phyloP scores from a whole-genome alignment of 176 grass and related monocot species.

The Rhynchospora tenuis region DNA sequence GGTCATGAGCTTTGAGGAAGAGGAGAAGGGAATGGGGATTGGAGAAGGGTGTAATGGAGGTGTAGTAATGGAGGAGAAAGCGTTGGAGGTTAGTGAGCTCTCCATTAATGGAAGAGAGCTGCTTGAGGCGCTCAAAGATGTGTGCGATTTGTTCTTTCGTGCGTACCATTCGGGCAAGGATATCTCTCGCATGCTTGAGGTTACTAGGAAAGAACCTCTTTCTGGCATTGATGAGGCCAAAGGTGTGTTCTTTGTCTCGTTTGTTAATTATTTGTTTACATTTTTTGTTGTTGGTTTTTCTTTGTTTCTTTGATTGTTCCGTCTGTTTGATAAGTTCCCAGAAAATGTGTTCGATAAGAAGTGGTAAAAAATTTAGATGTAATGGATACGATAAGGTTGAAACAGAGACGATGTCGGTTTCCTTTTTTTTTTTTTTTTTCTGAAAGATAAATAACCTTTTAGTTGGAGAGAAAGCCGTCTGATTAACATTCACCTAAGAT shows the following conservation, averaged over 20 bases:
- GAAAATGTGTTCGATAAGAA: background rate
- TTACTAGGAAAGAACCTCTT: conserved; percentile 26
- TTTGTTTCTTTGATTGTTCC: background rate
- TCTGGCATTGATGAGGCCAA: conserved; percentile 51
- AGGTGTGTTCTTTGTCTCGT: conserved; percentile 56
- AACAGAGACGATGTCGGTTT: background rate
- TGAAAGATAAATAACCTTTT: background rate
- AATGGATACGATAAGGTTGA: background rate
- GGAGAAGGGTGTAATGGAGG: conserved; percentile 29
- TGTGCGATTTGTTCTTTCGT: conserved; percentile 70
- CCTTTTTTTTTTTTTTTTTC: background rate
- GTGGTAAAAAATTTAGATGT: background rate
- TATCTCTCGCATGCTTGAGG: conserved; percentile 82
- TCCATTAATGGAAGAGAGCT: conserved; percentile 49
- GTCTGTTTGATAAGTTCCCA: background rate
- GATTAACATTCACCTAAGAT: background rate
- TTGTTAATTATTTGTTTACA: background rate
- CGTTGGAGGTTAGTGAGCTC: conserved; percentile 46
- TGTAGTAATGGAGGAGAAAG: conserved; percentile 19
- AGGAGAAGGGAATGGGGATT: conserved; percentile 8
- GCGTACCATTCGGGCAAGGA: conserved; percentile 73
- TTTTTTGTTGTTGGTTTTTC: background rate
- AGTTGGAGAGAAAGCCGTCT: background rate
- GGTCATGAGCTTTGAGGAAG: background rate
- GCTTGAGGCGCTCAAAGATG: conserved; percentile 69